A percentile compares a stretch with the other conserved stretches of the same genome.
Evolutionary conservation across 1,284 basidiomycete species (phyloP).

Genomic region (Ganoderma lucidum): DNA sequence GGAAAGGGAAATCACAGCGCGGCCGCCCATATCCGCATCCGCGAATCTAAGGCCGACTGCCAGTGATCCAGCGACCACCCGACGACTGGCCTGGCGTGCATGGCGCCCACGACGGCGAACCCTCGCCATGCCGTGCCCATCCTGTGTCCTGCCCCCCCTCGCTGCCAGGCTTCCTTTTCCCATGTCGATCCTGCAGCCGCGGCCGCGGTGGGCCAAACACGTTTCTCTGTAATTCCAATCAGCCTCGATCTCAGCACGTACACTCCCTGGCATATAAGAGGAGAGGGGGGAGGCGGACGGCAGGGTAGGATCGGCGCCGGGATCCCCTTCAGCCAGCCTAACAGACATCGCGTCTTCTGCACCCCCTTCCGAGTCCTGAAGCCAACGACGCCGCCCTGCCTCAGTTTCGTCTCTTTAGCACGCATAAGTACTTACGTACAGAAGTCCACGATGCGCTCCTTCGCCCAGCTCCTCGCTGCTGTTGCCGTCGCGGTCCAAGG

Average conservation of each 20-base stretch:
- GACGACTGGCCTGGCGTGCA: neutral
- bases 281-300: neutral
- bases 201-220: neutral
- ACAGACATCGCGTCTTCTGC: neutral
- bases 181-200: neutral
- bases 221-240: neutral
- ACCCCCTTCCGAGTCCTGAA: neutral
- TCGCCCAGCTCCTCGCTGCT: neutral
- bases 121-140: neutral
- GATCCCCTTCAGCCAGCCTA: neutral
- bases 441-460: neutral
- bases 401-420: neutral
- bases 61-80: too few relatives aligned
- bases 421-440: neutral
- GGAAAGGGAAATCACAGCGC: too few relatives aligned
- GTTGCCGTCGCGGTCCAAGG: neutral
- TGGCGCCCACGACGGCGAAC: neutral
- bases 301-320: neutral
- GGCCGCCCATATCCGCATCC: neutral
- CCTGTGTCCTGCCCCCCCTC: neutral
- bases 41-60: neutral
- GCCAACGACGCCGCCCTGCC: neutral
- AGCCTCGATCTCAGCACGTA: neutral
- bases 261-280: neutral
- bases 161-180: neutral